phyloP scores from a whole-genome alignment of 495 filamentous ascomycete species.

The Acidiella bohemica region DNA sequence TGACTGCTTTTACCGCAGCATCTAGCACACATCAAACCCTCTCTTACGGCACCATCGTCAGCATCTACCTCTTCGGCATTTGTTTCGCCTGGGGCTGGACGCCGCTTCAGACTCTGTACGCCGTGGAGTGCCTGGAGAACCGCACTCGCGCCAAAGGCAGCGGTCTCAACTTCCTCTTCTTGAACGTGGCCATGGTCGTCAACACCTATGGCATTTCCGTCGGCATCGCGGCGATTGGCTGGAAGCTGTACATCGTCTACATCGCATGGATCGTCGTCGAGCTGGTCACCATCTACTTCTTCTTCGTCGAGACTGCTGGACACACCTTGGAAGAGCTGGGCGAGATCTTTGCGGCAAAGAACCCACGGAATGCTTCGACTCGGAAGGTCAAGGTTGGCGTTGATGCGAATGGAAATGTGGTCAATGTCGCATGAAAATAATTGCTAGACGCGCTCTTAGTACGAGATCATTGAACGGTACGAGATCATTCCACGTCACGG shows the following conservation, averaged over 20 bases:
- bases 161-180: constrained; percentile 17
- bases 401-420: constrained; percentile 1
- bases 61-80: constrained; percentile 18
- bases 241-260: constrained; percentile 23
- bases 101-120: constrained; percentile 19
- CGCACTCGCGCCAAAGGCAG: constrained; percentile 21
- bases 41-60: constrained; percentile 15
- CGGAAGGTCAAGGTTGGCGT: constrained; percentile 1
- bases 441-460: no score
- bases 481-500: no score
- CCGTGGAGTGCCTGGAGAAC: constrained; percentile 18
- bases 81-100: constrained; percentile 17
- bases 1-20: constrained; percentile 17
- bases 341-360: constrained; percentile 5
- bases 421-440: neutral
- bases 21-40: constrained; percentile 3
- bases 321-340: constrained; percentile 3
- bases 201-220: constrained; percentile 15
- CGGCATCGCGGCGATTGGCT: constrained; percentile 17
- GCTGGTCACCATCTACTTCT: neutral
- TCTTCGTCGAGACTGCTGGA: constrained; percentile 7
- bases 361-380: neutral
- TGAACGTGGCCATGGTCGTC: constrained; percentile 16
- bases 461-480: no score
- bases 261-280: constrained; percentile 17